These are phyloP conservation scores for Metarhizium rileyi DNA, from an alignment of 2,329 filamentous ascomycete species.

Conservation along the genomic window DNA sequence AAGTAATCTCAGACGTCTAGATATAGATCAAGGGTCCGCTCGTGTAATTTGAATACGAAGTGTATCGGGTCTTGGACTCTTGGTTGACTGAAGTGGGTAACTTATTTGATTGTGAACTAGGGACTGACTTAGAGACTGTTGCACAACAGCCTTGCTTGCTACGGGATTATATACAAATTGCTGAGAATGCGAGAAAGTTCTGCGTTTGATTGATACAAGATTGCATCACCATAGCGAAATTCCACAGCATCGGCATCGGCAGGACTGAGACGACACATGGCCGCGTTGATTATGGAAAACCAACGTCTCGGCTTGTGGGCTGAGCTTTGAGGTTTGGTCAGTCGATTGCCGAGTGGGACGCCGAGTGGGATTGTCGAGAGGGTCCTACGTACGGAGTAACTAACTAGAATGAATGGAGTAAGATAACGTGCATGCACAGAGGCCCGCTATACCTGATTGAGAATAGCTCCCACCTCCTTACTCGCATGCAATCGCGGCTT, in stretches of 20 bases:
- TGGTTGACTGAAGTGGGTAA: not conserved
- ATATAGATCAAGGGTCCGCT: not conserved
- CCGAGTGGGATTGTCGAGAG: too few relatives aligned
- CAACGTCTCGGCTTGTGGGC: not conserved
- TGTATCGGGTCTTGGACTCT: not conserved
- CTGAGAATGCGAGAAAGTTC: not conserved
- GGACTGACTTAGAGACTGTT: not conserved
- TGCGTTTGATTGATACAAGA: not conserved
- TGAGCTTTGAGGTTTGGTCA: not conserved
- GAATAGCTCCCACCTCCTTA: too few relatives aligned
- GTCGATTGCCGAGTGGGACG: too few relatives aligned
- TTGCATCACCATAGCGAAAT: not conserved
- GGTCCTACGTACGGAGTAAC: too few relatives aligned
- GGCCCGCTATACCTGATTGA: too few relatives aligned
- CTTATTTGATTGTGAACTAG: not conserved
- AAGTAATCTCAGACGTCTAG: not conserved
- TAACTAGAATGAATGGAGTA: too few relatives aligned
- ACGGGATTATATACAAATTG: not conserved
- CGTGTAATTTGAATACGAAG: not conserved
- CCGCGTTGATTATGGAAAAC: not conserved
- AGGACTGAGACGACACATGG: not conserved
- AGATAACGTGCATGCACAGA: too few relatives aligned
- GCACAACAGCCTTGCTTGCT: not conserved
- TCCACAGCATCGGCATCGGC: not conserved
- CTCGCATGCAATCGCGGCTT: too few relatives aligned